phyloP scores from a whole-genome alignment of 164 flowering plant genomes.

The Aristolochia fimbriata region DNA sequence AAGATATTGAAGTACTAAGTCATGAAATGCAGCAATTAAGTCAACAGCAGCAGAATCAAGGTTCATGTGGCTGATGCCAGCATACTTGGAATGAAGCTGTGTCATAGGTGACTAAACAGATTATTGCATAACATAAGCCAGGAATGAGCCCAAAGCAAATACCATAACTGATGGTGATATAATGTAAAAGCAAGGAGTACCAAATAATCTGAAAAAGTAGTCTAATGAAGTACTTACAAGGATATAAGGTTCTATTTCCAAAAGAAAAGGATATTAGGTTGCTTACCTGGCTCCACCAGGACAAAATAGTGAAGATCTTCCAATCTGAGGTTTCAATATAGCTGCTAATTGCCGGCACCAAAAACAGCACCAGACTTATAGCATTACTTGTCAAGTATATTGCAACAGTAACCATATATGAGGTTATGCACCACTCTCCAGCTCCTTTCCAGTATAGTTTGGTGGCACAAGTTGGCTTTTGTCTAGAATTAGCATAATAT shows the following conservation, averaged over 20 bases:
- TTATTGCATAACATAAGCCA: neutral
- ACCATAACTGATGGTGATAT: too few relatives aligned
- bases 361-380: conserved; percentile 67
- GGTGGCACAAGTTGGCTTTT: conserved; percentile 55
- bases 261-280: neutral
- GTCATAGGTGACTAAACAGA: neutral
- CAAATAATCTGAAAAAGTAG: too few relatives aligned
- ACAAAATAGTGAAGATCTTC: conserved; percentile 34
- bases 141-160: neutral
- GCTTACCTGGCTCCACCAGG: conserved; percentile 89
- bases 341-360: conserved; percentile 71
- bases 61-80: too few relatives aligned
- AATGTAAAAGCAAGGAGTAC: too few relatives aligned
- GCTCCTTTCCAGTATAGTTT: conserved; percentile 40
- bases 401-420: conserved; percentile 74
- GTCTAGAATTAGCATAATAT: conserved; percentile 47
- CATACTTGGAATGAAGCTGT: neutral
- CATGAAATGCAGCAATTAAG: neutral
- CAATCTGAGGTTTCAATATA: conserved; percentile 75
- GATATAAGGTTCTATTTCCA: neutral
- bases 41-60: too few relatives aligned
- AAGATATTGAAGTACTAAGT: neutral
- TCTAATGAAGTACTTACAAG: neutral
- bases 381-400: conserved; percentile 65
- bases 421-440: conserved; percentile 65